These are phyloP conservation scores for Trichopus zeylanicus DNA, from an alignment of 116 monocot species.

Conservation along the genomic window DNA sequence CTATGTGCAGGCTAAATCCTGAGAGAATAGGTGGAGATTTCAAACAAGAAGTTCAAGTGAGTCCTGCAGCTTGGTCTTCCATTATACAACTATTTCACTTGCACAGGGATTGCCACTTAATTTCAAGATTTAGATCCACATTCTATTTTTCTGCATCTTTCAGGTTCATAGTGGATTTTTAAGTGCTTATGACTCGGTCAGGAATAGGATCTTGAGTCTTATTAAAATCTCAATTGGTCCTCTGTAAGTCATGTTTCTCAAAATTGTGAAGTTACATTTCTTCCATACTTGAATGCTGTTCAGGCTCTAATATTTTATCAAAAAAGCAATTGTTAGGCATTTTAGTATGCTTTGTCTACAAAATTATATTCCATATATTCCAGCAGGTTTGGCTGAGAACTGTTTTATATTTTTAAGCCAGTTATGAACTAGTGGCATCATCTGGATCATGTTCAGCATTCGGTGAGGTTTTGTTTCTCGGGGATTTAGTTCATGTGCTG, in stretches of 20 bases:
- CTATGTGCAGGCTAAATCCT: conserved; percentile 55
- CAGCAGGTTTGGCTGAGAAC: no score
- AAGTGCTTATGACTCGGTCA: conserved; percentile 87
- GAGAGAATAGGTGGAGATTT: conserved; percentile 79
- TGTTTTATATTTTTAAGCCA: no score
- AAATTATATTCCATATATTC: no score
- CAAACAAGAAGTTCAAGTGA: conserved; percentile 79
- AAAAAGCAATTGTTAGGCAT: no score
- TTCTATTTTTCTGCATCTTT: conserved; percentile 5
- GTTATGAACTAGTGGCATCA: no score
- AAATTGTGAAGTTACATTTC: not conserved
- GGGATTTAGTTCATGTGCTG: no score
- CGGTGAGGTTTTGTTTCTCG: no score
- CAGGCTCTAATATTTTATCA: not conserved
- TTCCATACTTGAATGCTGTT: not conserved
- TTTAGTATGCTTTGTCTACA: no score
- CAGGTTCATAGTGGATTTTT: conserved; percentile 96
- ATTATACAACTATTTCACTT: not conserved
- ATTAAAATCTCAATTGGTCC: conserved; percentile 51
- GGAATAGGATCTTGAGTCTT: conserved; percentile 64
- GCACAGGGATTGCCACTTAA: not conserved
- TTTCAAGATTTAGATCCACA: not conserved
- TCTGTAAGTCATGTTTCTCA: conserved; percentile 28
- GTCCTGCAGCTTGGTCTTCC: not conserved
- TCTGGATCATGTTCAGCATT: no score